Base-by-base conservation (phyloP, 2,329 filamentous ascomycete genomes). In the Penicillium sp. region DNA sequence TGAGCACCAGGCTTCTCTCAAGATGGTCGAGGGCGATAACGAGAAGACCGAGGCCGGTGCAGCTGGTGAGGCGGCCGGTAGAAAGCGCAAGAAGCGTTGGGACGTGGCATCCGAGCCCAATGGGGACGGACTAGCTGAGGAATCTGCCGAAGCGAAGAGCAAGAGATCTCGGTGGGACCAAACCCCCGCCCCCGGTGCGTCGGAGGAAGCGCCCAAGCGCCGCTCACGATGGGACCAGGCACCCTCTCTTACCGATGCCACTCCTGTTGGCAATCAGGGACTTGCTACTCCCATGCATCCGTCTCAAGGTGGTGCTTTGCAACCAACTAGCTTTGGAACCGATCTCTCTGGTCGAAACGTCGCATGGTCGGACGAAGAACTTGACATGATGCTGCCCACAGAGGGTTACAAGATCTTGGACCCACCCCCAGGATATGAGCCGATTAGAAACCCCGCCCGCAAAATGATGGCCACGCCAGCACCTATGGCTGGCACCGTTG, bases 81-180 rank as follows among this genome's bases (percentile, higher is more conserved):
- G 88, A 59, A 95, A 95, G 82, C 87, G 93, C 70, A 97, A 96
- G 83, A 91, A 96, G 82, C 87, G 95, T 75, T 99, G 95, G 95
- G 93, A 97, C 74, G 87, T 93, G 21, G 81, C 87, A n/a, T 80
- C 83, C 7, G 81, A 84, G 39, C 76, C 79, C 6, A 77, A 82
- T 22, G 69, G 77, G 16, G 69, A 78, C 19, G 76, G 81, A 48
- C 76, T 81, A 47, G 70, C 79, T n/a, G 76, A 79, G n/a, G 71
- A 80, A 24, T 68, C 79, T 39, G 75, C 81, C 24, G 84, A 87
- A 52, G 75, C 77, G 16, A 90, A 91, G 75, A 68, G 80, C 1
- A 95, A 93, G 74, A 86, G 90, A 65, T 96, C 91, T 21, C 83
- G 93, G 71, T 97, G 93, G 93, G 93, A 96, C 69, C 86, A 93